Conservation (phyloP, 306 rosid species). For the Morella rubra region DNA sequence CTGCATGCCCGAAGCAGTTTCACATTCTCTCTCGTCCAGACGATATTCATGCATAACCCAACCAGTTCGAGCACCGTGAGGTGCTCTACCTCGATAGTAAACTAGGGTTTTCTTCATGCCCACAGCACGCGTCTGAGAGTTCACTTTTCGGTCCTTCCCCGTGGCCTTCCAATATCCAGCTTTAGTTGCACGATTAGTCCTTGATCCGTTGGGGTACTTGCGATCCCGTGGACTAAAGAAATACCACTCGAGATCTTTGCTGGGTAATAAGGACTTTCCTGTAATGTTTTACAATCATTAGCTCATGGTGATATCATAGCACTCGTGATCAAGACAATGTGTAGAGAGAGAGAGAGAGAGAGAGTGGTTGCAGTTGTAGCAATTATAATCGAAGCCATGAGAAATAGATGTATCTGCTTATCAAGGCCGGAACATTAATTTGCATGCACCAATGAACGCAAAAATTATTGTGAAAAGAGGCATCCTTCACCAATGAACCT, state of each 20-base stretch:
- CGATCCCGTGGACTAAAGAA: conserved; percentile 90
- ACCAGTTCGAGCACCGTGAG: conserved; percentile 77
- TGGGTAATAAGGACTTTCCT: conserved; percentile 87
- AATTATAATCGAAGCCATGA: not conserved
- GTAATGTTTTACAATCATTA: conserved; percentile 2
- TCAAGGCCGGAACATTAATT: not conserved
- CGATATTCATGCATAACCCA: conserved; percentile 99
- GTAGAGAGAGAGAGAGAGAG: not conserved
- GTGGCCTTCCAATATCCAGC: conserved; percentile 98
- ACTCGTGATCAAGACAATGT: too few species aligned
- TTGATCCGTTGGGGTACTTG: conserved; percentile 92
- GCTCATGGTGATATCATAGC: too few species aligned
- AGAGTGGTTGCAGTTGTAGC: not conserved
- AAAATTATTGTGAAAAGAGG: not conserved
- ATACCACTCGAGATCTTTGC: conserved; percentile 96
- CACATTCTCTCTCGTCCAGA: conserved; percentile 80
- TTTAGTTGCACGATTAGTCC: conserved; percentile 90
- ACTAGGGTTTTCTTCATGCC: conserved; percentile 97
- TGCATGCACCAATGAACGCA: not conserved
- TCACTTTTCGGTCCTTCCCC: conserved; percentile 85
- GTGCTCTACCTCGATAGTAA: conserved; percentile 90
- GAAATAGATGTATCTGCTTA: not conserved
- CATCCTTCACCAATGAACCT: not conserved
- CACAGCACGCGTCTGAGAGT: conserved; percentile 59
- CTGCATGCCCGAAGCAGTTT: conserved; percentile 62